Conservation (phyloP, 257 asterid species). For the Solanum bulbocastanum region DNA sequence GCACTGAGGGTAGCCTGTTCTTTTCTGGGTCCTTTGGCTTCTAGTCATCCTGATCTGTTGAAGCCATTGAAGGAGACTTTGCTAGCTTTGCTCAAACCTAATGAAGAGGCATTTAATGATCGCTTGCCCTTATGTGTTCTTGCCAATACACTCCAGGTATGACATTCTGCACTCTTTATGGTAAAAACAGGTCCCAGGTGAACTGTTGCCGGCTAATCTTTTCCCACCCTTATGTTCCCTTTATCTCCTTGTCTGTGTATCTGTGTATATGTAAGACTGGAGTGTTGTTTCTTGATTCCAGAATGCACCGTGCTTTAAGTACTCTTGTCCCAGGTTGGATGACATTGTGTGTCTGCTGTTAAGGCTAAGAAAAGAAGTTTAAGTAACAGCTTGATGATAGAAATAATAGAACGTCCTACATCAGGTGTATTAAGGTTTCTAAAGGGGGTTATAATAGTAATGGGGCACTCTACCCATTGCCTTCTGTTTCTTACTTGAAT, state of each 20-base stretch:
- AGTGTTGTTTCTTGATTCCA: background rate
- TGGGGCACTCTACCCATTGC: background rate
- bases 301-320: background rate
- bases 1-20: conserved; percentile 81
- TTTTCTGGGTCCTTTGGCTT: conserved; percentile 92
- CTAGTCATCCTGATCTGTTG: conserved; percentile 59
- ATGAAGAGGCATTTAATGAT: conserved; percentile 52
- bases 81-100: conserved; percentile 66
- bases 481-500: background rate
- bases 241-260: background rate
- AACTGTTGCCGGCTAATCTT: background rate
- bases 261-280: background rate
- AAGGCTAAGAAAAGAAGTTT: background rate
- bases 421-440: background rate
- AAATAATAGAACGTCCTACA: background rate
- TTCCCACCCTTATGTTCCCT: background rate
- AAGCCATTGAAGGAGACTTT: conserved; percentile 87
- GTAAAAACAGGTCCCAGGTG: background rate
- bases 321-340: background rate
- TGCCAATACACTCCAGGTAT: conserved; percentile 93
- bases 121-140: conserved; percentile 61
- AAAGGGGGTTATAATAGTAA: background rate
- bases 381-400: background rate
- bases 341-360: background rate
- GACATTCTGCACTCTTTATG: background rate